phyloP scores from a whole-genome alignment of 148 eudicot species.

The Pharnaceum exiguum region DNA sequence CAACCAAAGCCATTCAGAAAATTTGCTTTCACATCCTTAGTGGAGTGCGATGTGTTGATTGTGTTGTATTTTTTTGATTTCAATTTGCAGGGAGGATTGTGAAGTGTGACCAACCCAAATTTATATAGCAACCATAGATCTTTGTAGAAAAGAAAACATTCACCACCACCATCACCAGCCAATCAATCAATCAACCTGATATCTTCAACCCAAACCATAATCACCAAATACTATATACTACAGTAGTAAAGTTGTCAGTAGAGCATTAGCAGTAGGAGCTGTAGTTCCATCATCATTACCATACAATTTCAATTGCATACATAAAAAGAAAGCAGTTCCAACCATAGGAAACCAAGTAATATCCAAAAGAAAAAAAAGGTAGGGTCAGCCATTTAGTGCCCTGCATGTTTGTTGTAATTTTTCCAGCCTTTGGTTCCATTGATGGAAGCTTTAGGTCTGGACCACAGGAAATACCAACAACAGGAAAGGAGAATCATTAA shows the following conservation, averaged over 20 bases:
- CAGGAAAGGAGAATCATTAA: constrained; percentile 15
- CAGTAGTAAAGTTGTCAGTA: constrained; percentile 9
- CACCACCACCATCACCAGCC: constrained; percentile 17
- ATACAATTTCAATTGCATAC: constrained; percentile 34
- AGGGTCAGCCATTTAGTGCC: constrained; percentile 22
- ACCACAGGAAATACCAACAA: constrained; percentile 17
- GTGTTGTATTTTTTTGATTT: constrained; percentile 4
- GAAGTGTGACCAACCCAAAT: constrained; percentile 26
- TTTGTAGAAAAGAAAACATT: constrained; percentile 1
- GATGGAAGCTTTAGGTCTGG: constrained; percentile 4
- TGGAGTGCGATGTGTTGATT: constrained; percentile 7
- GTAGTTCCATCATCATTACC: constrained; percentile 17
- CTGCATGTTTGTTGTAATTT: constrained; percentile 19
- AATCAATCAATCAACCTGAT: constrained; percentile 10
- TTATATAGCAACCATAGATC: constrained; percentile 19
- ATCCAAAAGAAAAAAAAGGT: constrained; percentile 1
- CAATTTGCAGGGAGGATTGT: constrained; percentile 22
- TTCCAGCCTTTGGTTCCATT: constrained; percentile 12
- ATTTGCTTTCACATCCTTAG: constrained; percentile 20
- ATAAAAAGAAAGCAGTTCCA: constrained; percentile 1
- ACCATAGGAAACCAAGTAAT: background rate
- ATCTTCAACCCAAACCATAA: background rate
- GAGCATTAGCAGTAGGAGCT: constrained; percentile 7
- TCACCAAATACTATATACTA: constrained; percentile 11
- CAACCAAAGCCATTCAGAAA: constrained; percentile 14